Base-by-base conservation (phyloP, 176 grass and related monocot genomes). In the Thinopyrum elongatum region DNA sequence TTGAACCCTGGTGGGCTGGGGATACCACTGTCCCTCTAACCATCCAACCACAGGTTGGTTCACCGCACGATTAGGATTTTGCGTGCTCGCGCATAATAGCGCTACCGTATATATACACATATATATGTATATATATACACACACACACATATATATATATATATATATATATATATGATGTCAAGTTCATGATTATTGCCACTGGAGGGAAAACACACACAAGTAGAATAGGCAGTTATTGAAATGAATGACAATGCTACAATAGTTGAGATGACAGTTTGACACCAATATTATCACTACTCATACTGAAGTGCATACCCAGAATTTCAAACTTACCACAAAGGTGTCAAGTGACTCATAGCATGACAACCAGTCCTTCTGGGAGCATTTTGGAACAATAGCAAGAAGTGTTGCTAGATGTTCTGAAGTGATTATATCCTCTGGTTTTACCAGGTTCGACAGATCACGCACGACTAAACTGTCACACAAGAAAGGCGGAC, bases 351-450 rank as follows among this genome's bases (percentile, higher is more conserved):
- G 87, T 31, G 87, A 90, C 80, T 99, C 97, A 70, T 99, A 99
- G 86, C 88, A 88, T 72, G 92, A 89, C 15, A 96, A 72, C 97
- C 97, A 99, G 55, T 96, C 92, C 38, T 94, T 91, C 78, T 99
- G 93, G 63, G 97, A 96, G 85, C 92, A 99, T 68, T 96, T 99
- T 10, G 97, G 85, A 84, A 99, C 86, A 62, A 99, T 44, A 41
- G 92, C 97, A 91, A 99, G 90, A 93, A 99, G 94, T 31, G 97
- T 99, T 25, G 92, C 92, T 67, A 99, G 87, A 86, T 99, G 93
- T 67, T 99, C 97, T 62, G 94, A 94, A 42, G 85, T 69, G 21
- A 99, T 70, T 47, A 99, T 90, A 79, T 99, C 97, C 58, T 99
- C 97, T 7, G 92, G 88, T 65, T 98, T 95, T 64, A 98, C 90